Evolutionary conservation across 768 basidiomycete genomes (phyloP), one percentile per base, ranked within the genome.

Genomic region (Leucocoprinus sp.): DNA sequence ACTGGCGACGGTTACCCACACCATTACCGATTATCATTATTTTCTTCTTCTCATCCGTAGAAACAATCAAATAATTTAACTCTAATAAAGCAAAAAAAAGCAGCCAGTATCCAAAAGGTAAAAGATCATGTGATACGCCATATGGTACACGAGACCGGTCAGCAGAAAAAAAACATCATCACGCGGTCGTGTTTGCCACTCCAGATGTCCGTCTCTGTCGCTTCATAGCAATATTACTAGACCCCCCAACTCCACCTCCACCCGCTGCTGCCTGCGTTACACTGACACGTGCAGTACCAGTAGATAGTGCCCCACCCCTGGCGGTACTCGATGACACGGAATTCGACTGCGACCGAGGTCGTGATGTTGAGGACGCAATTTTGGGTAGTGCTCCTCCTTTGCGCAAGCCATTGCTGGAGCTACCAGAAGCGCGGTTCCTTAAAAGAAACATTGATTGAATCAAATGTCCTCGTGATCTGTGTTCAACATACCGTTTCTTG

Each of bases 401-500:
- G 52, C 85, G 80, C 34, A 83, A 69, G 40, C 67, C 72, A 47
- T 71, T 71, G 57, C 74, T 80, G 3, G 83, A 80, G 24, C 83
- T 67, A 24, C 86, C 87, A 43, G 86, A 86, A 28, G 87, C 84
- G 34, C 87, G 82, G 61, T 90, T 90, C 58, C 87, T 90, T n/a
- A 57, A 24, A 37, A 5, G 48, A 22, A 43, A n/a, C n/a, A n/a
- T n/a, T n/a, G 36, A 36, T 53, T 26, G 46, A 33, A 27, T 39
- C 22, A 31, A 31, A 21, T 29, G 37, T 5, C 24, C 11, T 18
- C 8, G 12, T 22, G 28, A 19, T 37, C 15, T 23, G 47, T 21
- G 5, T 24, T 37, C 24, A 26, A 43, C 67, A 18, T 55, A 89
- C 89, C 89, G 73, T 70, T 96, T 97, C 81, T 97, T 96, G 66